Evolutionary conservation across 768 basidiomycete genomes (phyloP).

Genomic region (Hygrophoropsis aurantiaca): DNA sequence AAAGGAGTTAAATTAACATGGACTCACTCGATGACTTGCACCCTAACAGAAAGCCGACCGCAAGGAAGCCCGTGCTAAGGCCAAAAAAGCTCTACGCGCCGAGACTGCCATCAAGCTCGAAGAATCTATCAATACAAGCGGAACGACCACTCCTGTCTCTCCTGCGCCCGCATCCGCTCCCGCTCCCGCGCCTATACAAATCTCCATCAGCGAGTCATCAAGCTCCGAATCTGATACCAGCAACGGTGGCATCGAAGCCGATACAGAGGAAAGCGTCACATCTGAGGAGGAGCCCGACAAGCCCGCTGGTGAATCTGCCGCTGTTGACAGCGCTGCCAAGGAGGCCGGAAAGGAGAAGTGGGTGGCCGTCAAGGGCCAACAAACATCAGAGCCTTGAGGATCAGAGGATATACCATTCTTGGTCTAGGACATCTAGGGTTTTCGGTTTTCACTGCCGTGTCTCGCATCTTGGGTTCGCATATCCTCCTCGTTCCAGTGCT

Average conservation of each 20-base stretch:
- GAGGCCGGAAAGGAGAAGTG: slow-evolving; percentile 64
- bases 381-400: slow-evolving; percentile 14
- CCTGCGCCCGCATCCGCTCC: slow-evolving; percentile 18
- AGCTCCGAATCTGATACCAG: slow-evolving; percentile 61
- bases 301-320: slow-evolving; percentile 18
- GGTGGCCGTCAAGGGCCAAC: slow-evolving; percentile 68
- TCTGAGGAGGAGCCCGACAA: slow-evolving; percentile 67
- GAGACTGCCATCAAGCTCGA: slow-evolving; percentile 32
- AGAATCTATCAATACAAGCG: slow-evolving; percentile 9
- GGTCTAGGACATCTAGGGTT: background rate
- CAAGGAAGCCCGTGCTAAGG: slow-evolving; percentile 55
- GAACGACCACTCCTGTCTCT: slow-evolving; percentile 10
- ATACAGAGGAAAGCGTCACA: slow-evolving; percentile 73
- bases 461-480: slow-evolving; percentile 12
- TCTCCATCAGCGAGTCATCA: slow-evolving; percentile 33
- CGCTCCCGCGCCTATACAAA: slow-evolving; percentile 15
- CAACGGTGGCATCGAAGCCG: slow-evolving; percentile 64
- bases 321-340: slow-evolving; percentile 13
- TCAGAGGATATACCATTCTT: background rate
- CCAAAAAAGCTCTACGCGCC: slow-evolving; percentile 44
- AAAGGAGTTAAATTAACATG: background rate
- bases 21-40: slow-evolving; percentile 1
- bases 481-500: slow-evolving; percentile 16
- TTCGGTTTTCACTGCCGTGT: background rate
- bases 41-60: slow-evolving; percentile 49